Percentiles rank a stretch among this genome's conserved stretches.
phyloP scores from a whole-genome alignment of 2,329 filamentous ascomycete genomes.

The Neurospora crassa region DNA sequence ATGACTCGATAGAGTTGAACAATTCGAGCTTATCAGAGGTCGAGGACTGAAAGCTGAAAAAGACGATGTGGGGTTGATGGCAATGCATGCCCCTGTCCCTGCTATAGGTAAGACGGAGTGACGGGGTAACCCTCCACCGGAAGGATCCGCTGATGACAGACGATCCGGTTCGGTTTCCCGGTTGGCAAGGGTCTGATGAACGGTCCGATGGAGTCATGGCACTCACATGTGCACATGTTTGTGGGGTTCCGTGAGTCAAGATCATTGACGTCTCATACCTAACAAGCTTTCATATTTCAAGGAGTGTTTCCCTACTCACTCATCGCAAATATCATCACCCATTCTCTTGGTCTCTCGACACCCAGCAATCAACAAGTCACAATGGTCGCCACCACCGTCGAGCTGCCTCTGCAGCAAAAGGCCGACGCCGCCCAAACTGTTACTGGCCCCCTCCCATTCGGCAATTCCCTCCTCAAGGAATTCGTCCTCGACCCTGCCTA shows the following conservation, averaged over 20 bases:
- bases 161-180: not conserved
- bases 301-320: not conserved
- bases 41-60: not conserved
- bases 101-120: too few relatives aligned
- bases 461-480: conserved; percentile 36
- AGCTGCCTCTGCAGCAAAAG: conserved; percentile 8
- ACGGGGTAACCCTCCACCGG: too few relatives aligned
- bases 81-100: not conserved
- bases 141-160: not conserved
- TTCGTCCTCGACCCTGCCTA: conserved; percentile 63
- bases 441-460: conserved; percentile 18
- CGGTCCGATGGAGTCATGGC: not conserved
- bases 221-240: not conserved
- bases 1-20: not conserved
- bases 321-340: too few relatives aligned
- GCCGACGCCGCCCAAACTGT: not conserved
- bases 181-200: not conserved
- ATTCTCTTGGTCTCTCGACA: too few relatives aligned
- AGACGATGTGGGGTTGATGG: not conserved
- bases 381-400: conserved; percentile 2
- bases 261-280: not conserved
- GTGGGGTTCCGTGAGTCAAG: not conserved
- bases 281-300: not conserved
- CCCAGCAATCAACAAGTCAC: not conserved
- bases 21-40: not conserved